A percentile compares a stretch with the other conserved stretches of the same genome.
Evolutionary conservation across 31 red algal species (phyloP).

Genomic region (Asparagopsis taxiformis): DNA sequence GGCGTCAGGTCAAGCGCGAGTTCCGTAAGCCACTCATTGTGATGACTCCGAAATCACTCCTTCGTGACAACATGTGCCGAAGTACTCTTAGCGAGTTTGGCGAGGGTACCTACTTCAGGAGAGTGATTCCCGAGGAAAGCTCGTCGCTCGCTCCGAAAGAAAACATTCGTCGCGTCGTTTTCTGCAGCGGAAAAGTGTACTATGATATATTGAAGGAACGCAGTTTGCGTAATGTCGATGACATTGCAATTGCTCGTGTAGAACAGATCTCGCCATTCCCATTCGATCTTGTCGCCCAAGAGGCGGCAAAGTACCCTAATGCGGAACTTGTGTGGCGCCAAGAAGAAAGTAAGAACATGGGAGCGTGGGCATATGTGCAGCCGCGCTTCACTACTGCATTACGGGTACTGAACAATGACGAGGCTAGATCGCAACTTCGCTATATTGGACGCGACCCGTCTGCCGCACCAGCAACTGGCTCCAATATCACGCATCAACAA

Average conservation of each 20-base stretch:
- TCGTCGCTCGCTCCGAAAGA: constrained; percentile 39
- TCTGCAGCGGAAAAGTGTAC: constrained; percentile 98
- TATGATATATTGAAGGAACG: constrained; percentile 94
- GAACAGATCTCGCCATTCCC: constrained; percentile 99
- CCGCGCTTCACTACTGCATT: constrained; percentile 93
- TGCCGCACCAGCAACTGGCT: constrained; percentile 95
- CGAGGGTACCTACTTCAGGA: constrained; percentile 67
- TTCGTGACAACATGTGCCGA: constrained; percentile 77
- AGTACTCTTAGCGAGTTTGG: constrained; percentile 74
- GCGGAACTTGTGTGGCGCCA: constrained; percentile 94
- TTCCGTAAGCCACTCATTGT: constrained; percentile 99
- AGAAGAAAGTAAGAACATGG: constrained; percentile 99
- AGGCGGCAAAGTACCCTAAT: constrained; percentile 84
- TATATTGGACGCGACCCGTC: constrained; percentile 90
- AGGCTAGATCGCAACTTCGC: constrained; percentile 26
- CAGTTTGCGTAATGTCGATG: constrained; percentile 50
- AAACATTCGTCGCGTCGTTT: constrained; percentile 73
- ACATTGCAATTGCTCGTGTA: constrained; percentile 90
- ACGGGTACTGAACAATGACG: constrained; percentile 41
- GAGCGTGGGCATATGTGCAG: constrained; percentile 95
- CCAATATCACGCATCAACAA: constrained; percentile 69
- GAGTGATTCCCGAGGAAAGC: constrained; percentile 75
- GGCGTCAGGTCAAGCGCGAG: constrained; percentile 92
- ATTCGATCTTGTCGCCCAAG: constrained; percentile 77
- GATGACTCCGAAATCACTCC: constrained; percentile 94